phyloP scores from a whole-genome alignment of 2,329 filamentous ascomycete genomes.

The Moelleriella libera region DNA sequence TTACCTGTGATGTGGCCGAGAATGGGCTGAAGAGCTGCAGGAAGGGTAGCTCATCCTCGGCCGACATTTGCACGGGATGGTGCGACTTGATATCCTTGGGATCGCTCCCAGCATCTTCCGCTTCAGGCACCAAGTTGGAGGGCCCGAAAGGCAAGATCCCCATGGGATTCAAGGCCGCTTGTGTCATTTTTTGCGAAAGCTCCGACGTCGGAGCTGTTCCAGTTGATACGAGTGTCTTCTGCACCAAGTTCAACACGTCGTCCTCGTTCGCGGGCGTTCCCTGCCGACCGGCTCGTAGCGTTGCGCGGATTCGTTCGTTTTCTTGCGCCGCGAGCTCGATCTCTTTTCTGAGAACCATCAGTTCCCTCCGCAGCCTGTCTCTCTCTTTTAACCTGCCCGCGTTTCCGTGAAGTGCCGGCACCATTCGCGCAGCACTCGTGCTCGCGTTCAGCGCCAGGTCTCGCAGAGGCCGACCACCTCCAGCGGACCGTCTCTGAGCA shows the following conservation, averaged over 20 bases:
- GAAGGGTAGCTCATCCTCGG: constrained; percentile 53
- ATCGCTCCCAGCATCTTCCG: constrained; percentile 14
- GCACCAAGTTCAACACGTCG: constrained; percentile 25
- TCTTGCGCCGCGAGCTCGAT: constrained; percentile 41
- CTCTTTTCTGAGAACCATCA: constrained; percentile 43
- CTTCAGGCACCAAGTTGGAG: constrained; percentile 11
- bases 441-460: constrained; percentile 4
- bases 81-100: constrained; percentile 41
- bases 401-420: constrained; percentile 26
- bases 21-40: constrained; percentile 60
- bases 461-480: constrained; percentile 1
- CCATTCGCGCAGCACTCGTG: constrained; percentile 24
- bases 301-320: constrained; percentile 36
- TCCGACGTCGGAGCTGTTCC: constrained; percentile 13
- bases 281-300: constrained; percentile 23
- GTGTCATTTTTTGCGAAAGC: constrained; percentile 27
- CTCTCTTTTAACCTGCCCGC: constrained; percentile 35
- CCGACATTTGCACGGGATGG: constrained; percentile 45
- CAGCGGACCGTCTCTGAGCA: constrained; percentile 4
- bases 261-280: constrained; percentile 19
- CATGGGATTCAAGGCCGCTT: constrained; percentile 35
- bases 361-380: constrained; percentile 38
- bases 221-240: constrained; percentile 22
- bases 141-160: constrained; percentile 36
- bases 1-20: constrained; percentile 40